Base-by-base conservation (phyloP, 441 rosid genomes). In the Macaranga tanarius region DNA sequence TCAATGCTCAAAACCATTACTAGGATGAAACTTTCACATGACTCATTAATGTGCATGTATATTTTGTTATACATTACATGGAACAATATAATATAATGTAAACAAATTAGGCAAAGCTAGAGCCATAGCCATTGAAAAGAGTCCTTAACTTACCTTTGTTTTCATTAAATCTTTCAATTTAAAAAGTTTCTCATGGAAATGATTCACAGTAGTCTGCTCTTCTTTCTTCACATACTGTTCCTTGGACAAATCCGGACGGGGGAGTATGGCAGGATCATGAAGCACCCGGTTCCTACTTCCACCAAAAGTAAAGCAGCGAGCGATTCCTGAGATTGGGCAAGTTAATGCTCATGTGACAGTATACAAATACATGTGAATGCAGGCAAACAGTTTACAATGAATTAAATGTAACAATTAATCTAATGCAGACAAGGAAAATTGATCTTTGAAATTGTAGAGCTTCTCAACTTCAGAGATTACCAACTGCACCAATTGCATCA, bases 401-500 rank as follows among this genome's bases (percentile, higher is more conserved):
- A 17, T 52, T 9, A 19, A 52, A n/a, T 4, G 17, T 52, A n/a
- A 20, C 22, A 0, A 52, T 52, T 52, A 17, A 52, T 31, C 38
- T 1, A 1, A 31, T 31, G 38, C 38, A 31, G 4, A 31, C 1
- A 3, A 57, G 2, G 12, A 13, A 5, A 57, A 23, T 3, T 2
- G 1, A 22, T 22, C 7, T 10, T 16, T 31, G 13, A 7, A 31
- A 40, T 9, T 62, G 4, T 16, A 31, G 11, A 44, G 9, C 44
- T 31, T 16, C 25, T 45, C 20, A 74, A 28, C 45, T 67, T 44
- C 12, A 54, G 63, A 72, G 59, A 69, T 79, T 78, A 93, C 95
- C 98, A 75, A 89, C 76, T 73, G 93, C 96, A 34, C 98, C 96
- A 75, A 93, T 88, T 34, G 98, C 97, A 79, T 92, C 98, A 74